Conservation (phyloP, 495 filamentous ascomycete genomes). For the Aspergillus incahuasiensis region DNA sequence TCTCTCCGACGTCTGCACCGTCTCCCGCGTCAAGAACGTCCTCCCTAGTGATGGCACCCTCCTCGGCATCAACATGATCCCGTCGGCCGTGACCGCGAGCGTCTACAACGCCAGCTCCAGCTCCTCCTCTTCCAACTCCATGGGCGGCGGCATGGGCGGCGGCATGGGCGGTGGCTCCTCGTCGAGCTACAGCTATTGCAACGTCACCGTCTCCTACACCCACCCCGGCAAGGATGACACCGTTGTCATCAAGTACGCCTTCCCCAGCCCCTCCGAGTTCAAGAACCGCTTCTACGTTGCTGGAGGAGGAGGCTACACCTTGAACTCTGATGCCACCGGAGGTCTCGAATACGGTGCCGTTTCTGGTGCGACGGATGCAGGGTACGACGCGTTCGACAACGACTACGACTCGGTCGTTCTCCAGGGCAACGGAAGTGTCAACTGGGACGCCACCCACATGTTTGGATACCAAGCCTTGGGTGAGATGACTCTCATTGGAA, state of each 20-base stretch:
- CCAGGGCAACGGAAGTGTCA: conserved; percentile 37
- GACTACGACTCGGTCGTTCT: conserved; percentile 31
- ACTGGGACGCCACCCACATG: conserved; percentile 41
- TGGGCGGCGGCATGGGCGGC: not conserved
- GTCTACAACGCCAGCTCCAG: conserved; percentile 23
- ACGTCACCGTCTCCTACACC: conserved; percentile 43
- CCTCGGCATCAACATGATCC: conserved; percentile 27
- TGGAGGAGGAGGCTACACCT: conserved; percentile 42
- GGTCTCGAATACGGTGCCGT: conserved; percentile 44
- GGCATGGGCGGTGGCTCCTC: conserved; percentile 1
- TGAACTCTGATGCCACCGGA: conserved; percentile 33
- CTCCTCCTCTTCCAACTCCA: not conserved
- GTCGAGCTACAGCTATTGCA: conserved; percentile 36
- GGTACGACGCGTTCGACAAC: conserved; percentile 40
- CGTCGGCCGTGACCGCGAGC: conserved; percentile 27
- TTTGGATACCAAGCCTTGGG: conserved; percentile 40
- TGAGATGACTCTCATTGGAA: conserved; percentile 33
- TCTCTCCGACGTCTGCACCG: conserved; percentile 23
- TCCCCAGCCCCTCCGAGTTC: conserved; percentile 37
- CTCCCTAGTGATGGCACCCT: conserved; percentile 34
- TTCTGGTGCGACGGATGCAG: conserved; percentile 42
- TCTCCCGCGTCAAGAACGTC: conserved; percentile 28
- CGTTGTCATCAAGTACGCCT: conserved; percentile 35
- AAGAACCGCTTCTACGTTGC: conserved; percentile 41
- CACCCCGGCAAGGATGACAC: conserved; percentile 33